phyloP scores from a whole-genome alignment of 495 filamentous ascomycete species.

The Aspergillus haitiensis region DNA sequence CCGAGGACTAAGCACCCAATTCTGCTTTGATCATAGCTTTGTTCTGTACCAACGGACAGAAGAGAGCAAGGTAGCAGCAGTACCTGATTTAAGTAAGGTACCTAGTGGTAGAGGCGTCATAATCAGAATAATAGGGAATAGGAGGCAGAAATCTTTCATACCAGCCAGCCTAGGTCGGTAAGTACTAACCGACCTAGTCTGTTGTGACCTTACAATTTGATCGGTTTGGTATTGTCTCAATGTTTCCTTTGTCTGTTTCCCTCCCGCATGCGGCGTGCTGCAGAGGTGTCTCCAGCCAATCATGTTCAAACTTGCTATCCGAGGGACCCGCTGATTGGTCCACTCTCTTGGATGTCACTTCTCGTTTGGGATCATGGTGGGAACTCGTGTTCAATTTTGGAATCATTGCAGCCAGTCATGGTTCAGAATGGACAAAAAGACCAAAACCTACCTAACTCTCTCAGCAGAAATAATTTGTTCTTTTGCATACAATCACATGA shows the following conservation, averaged over 20 bases:
- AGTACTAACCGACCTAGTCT: neutral
- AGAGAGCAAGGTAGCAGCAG: constrained; percentile 8
- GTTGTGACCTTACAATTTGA: constrained; percentile 4
- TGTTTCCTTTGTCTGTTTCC: constrained; percentile 35
- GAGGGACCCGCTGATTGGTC: constrained; percentile 13
- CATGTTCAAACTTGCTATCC: neutral
- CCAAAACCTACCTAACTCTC: neutral
- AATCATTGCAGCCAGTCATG: constrained; percentile 9
- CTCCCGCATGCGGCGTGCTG: constrained; percentile 42
- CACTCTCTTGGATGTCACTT: constrained; percentile 22
- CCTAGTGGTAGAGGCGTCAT: neutral
- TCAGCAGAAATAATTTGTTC: neutral
- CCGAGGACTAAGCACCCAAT: neutral
- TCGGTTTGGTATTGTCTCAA: constrained; percentile 21
- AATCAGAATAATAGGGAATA: neutral
- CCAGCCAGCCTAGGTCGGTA: neutral
- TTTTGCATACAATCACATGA: constrained; percentile 15
- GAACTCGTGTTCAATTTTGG: constrained; percentile 10
- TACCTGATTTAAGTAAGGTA: constrained; percentile 2
- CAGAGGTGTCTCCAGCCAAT: constrained; percentile 27
- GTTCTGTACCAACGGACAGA: neutral
- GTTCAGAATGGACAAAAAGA: neutral
- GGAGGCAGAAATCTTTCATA: neutral
- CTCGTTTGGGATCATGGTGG: constrained; percentile 16
- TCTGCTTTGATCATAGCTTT: neutral